phyloP scores from a whole-genome alignment of 176 grass and related monocot species.

The Carex pumila region DNA sequence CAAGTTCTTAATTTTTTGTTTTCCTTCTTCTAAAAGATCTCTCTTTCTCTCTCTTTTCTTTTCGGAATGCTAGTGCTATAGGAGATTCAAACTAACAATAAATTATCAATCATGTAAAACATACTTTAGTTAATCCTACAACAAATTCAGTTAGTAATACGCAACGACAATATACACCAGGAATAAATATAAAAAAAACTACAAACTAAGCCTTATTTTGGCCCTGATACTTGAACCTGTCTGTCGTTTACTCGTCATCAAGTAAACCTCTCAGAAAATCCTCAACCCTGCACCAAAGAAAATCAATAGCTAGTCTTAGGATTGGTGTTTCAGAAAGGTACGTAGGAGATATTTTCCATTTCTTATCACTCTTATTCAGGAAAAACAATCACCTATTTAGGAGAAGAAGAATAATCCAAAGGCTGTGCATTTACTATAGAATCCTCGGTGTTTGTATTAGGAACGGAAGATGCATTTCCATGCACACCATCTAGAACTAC shows the following conservation, averaged over 20 bases:
- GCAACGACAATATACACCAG: neutral
- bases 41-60: neutral
- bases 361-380: neutral
- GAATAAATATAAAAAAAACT: neutral
- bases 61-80: neutral
- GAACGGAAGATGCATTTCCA: neutral
- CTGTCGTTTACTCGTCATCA: neutral
- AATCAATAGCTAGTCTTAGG: neutral
- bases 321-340: neutral
- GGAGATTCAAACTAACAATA: neutral
- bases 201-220: slow-evolving; percentile 14
- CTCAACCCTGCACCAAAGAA: neutral
- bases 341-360: neutral
- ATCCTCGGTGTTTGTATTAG: slow-evolving; percentile 11
- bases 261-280: neutral
- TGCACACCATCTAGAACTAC: slow-evolving; percentile 21
- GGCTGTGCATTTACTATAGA: neutral
- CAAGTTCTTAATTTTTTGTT: neutral
- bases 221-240: neutral
- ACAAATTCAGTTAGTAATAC: neutral
- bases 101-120: neutral
- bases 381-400: slow-evolving; percentile 11
- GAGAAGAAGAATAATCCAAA: neutral
- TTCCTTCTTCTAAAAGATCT: neutral
- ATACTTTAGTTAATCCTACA: neutral